Percentiles rank a stretch among this genome's conserved stretches.
Conservation (phyloP, 148 eudicot genomes). For the Nepenthes gracilis region DNA sequence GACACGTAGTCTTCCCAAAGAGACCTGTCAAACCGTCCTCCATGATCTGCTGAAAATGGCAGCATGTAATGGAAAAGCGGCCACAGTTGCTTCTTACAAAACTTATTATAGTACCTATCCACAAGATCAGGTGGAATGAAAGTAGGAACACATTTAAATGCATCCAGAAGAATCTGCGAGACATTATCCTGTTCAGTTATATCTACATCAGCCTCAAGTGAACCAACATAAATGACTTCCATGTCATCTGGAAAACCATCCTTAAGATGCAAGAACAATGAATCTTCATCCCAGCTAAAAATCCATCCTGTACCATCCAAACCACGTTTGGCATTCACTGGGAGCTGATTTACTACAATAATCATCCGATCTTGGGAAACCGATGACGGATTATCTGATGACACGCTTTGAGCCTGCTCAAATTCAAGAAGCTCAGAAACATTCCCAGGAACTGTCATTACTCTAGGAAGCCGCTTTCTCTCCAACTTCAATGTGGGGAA, state of each 20-base stretch:
- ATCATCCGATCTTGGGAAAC: constrained; percentile 27
- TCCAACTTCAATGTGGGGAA: constrained; percentile 21
- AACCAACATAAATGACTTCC: constrained; percentile 35
- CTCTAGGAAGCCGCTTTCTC: constrained; percentile 20
- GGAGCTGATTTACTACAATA: constrained; percentile 25
- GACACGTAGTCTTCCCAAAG: constrained; percentile 42
- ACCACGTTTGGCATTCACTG: constrained; percentile 19
- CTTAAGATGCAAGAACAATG: constrained; percentile 28
- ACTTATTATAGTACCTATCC: constrained; percentile 25
- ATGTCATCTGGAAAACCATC: constrained; percentile 34
- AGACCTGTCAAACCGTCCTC: constrained; percentile 33
- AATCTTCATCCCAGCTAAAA: constrained; percentile 35
- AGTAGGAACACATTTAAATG: constrained; percentile 32
- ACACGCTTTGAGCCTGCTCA: constrained; percentile 24
- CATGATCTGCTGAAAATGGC: constrained; percentile 25
- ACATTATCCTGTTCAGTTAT: constrained; percentile 31
- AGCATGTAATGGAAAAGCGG: constrained; percentile 42
- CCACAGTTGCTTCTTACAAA: constrained; percentile 40
- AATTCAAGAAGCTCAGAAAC: constrained; percentile 23
- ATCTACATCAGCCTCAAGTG: constrained; percentile 24
- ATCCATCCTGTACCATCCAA: constrained; percentile 25
- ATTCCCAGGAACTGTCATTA: constrained; percentile 34
- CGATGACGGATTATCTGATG: constrained; percentile 28
- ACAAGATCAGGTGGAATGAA: constrained; percentile 21
- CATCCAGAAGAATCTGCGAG: constrained; percentile 26